Evolutionary conservation across 1,284 basidiomycete species (phyloP), one percentile per base, ranked within the genome.

Genomic region (Serendipita sp.): DNA sequence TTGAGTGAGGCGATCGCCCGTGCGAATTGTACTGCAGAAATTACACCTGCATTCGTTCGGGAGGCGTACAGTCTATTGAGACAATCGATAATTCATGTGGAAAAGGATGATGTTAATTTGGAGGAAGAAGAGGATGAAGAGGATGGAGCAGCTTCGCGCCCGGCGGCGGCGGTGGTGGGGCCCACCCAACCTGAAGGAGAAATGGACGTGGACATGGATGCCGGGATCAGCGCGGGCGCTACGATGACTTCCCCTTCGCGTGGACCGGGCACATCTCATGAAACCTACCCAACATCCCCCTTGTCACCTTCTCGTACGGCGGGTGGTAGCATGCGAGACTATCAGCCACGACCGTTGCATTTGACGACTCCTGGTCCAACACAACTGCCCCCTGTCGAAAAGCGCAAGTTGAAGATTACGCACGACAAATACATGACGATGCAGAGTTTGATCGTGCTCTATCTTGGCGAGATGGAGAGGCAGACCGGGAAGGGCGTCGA

Each of bases 51-150:
- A 0, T 97, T 96, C 71, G 96, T 99, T 15, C 84, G 91, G 34
- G 96, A 99, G 75, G 95, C 96, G 1, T 98, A 92, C 75, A 86
- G 84, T 32, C 84, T 99, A 12, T 78, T 99, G 22, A 84, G 91
- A 42, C 93, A 98, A 73, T 98, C 94, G 2, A 99, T 99, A 75
- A 98, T 99, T 69, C 96, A 99, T 70, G 95, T 99, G 67, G 96
- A 99, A 72, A 93, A 98, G 74, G 96, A 99, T 71, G 95, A 99
- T 69, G 88, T 99, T 70, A 92, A 94, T 71, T 91, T 99, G 70
- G 95, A 98, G 70, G 93, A 96, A 66, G 93, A 96, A 70, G 92
- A 93, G 62, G 78, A 82, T 1, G 80, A 81, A 63, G 83, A 79
- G 44, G 67, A 61, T 41, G 66, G 63, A 26, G 64, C 43, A 29